These are phyloP conservation scores for Xerocomellus amylosporus DNA, from an alignment of 768 basidiomycete species.

Conservation along the genomic window DNA sequence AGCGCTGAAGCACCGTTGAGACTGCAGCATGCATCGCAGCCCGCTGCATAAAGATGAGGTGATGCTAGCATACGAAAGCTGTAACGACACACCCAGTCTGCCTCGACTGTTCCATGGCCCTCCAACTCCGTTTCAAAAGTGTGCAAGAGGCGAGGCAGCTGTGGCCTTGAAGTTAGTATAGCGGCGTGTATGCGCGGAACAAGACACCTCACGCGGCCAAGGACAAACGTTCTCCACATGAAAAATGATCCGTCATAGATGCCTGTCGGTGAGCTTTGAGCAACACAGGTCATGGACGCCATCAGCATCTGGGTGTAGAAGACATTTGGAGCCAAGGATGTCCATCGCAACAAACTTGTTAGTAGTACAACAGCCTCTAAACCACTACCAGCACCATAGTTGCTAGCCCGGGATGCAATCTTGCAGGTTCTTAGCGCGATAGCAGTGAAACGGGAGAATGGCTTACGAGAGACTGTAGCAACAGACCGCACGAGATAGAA, in stretches of 20 bases:
- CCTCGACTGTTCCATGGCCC: conserved; percentile 42
- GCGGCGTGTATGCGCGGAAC: background rate
- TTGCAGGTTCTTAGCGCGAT: conserved; percentile 26
- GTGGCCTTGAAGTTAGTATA: conserved; percentile 4
- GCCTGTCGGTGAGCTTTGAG: conserved; percentile 43
- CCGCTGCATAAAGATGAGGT: conserved; percentile 28
- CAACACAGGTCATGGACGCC: conserved; percentile 59
- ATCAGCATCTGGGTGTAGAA: conserved; percentile 70
- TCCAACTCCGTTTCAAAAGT: conserved; percentile 56
- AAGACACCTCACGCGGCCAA: conserved; percentile 57
- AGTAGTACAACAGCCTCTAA: conserved; percentile 51
- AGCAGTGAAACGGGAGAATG: background rate
- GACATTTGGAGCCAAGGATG: conserved; percentile 57
- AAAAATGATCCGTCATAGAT: conserved; percentile 32
- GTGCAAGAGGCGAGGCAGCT: conserved; percentile 62
- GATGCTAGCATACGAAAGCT: background rate
- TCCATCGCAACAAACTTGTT: conserved; percentile 56
- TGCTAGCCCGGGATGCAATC: conserved; percentile 57
- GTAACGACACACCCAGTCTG: conserved; percentile 54
- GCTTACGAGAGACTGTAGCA: conserved; percentile 61
- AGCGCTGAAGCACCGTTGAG: conserved; percentile 44
- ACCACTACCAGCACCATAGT: conserved; percentile 62
- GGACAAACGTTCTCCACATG: conserved; percentile 70
- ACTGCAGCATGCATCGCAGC: conserved; percentile 50
- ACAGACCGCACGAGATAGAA: conserved; percentile 57